Evolutionary conservation across 2,329 filamentous ascomycete genomes (phyloP).

Genomic region (Colletotrichum orchidophilum): DNA sequence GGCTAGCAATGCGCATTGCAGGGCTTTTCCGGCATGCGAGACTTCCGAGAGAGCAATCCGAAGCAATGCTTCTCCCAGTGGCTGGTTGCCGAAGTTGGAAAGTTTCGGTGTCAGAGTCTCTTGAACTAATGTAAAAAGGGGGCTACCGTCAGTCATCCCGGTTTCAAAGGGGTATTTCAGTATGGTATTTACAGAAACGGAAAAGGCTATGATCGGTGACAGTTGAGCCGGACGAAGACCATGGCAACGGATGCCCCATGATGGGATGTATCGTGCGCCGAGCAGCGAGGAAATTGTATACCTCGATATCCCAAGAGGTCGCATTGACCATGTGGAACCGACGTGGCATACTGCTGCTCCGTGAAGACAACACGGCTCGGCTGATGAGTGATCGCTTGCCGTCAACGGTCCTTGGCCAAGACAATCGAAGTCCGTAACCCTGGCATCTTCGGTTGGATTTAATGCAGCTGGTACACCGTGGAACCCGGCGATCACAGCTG

Average conservation of each 20-base stretch:
- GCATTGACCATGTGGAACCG: conserved; percentile 36
- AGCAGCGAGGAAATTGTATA: conserved; percentile 1
- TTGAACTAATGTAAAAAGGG: not conserved
- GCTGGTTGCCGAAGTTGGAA: conserved; percentile 13
- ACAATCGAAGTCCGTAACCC: conserved; percentile 41
- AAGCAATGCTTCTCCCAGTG: conserved; percentile 37
- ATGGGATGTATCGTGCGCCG: not conserved
- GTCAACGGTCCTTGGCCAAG: conserved; percentile 41
- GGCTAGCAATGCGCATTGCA: conserved; percentile 39
- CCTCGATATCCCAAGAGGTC: conserved; percentile 36
- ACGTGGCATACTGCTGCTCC: not conserved
- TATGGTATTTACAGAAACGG: not conserved
- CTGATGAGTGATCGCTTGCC: conserved; percentile 37
- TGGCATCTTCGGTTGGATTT: conserved; percentile 36
- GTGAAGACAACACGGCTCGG: not conserved
- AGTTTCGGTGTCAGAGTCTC: not conserved
- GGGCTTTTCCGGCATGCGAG: conserved; percentile 35
- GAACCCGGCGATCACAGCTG: conserved; percentile 36
- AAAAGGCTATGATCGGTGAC: not conserved
- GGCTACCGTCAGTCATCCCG: not conserved
- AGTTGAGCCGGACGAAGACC: not conserved
- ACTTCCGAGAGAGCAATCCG: conserved; percentile 37
- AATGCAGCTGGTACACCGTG: conserved; percentile 37
- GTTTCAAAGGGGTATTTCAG: not conserved
- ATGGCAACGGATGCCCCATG: not conserved